Conservation (phyloP, 1,139 yeast species). For the Candida buenavistaensis region DNA sequence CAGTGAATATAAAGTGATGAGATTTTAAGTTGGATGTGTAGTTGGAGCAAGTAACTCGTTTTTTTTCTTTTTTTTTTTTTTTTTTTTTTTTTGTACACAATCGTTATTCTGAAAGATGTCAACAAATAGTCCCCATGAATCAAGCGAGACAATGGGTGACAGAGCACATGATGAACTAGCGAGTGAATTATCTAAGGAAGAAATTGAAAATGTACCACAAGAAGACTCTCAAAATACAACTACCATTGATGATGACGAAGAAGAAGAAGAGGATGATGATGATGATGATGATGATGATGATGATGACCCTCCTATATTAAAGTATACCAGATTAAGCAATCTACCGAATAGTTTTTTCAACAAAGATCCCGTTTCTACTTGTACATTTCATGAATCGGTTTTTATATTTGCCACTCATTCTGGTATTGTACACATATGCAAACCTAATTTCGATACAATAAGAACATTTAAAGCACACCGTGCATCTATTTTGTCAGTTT, state of each 20-base stretch:
- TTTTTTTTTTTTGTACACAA: too few relatives aligned
- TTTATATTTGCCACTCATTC: conserved; percentile 88
- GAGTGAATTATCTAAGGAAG: not conserved
- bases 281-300: conserved; percentile 48
- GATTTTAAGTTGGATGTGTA: too few relatives aligned
- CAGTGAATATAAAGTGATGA: not conserved
- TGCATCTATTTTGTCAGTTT: conserved; percentile 74
- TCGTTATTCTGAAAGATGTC: too few relatives aligned
- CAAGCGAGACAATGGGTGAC: too few relatives aligned
- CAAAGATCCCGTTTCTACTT: conserved; percentile 76
- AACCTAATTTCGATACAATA: conserved; percentile 55
- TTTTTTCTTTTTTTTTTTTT: too few relatives aligned
- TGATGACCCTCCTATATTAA: conserved; percentile 71
- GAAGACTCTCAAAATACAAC: conserved; percentile 10
- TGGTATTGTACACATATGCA: conserved; percentile 72
- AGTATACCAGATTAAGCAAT: conserved; percentile 65
- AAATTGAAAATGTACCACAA: not conserved
- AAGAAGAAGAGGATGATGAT: conserved; percentile 19
- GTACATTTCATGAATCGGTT: conserved; percentile 55
- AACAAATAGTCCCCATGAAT: too few relatives aligned
- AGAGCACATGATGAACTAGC: too few relatives aligned
- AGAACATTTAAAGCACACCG: conserved; percentile 82
- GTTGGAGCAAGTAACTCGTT: too few relatives aligned
- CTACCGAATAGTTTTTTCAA: conserved; percentile 68
- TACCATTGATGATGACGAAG: too few relatives aligned